phyloP scores from a whole-genome alignment of 2,329 filamentous ascomycete genomes.

The Pseudocercospora fuligena region DNA sequence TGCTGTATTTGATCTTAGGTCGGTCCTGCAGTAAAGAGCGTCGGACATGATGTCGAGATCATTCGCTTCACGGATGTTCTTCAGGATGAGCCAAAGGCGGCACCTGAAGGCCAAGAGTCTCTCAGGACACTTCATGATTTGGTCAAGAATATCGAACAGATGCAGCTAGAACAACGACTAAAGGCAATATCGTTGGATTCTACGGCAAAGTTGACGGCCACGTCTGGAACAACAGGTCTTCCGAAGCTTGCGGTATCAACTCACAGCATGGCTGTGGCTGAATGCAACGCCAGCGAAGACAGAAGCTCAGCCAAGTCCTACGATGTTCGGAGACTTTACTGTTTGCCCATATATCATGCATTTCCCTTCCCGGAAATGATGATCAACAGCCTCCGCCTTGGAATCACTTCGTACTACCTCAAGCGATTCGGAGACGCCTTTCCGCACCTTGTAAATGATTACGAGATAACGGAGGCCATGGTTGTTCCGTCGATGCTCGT shows the following conservation, averaged over 20 bases:
- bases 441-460: not conserved
- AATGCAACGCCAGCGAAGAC: not conserved
- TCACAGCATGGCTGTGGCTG: not conserved
- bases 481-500: slow-evolving; percentile 1
- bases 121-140: not conserved
- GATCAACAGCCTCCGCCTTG: not conserved
- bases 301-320: not conserved
- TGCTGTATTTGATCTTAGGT: too few species aligned
- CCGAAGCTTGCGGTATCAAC: not conserved
- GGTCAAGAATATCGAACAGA: not conserved
- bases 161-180: not conserved
- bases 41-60: slow-evolving; percentile 38
- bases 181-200: not conserved
- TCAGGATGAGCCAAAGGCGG: not conserved
- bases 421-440: slow-evolving; percentile 7
- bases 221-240: slow-evolving; percentile 2
- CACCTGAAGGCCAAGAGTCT: not conserved
- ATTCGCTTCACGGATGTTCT: slow-evolving; percentile 39
- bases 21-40: slow-evolving; percentile 23
- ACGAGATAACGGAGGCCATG: slow-evolving; percentile 8
- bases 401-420: not conserved
- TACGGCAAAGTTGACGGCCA: not conserved
- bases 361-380: slow-evolving; percentile 11
- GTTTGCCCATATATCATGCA: slow-evolving; percentile 7
- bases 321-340: slow-evolving; percentile 2